A percentile compares a stretch with the other conserved stretches of the same genome.
phyloP scores from a whole-genome alignment of 2,329 filamentous ascomycete species.

The Ophiostoma ulmi region DNA sequence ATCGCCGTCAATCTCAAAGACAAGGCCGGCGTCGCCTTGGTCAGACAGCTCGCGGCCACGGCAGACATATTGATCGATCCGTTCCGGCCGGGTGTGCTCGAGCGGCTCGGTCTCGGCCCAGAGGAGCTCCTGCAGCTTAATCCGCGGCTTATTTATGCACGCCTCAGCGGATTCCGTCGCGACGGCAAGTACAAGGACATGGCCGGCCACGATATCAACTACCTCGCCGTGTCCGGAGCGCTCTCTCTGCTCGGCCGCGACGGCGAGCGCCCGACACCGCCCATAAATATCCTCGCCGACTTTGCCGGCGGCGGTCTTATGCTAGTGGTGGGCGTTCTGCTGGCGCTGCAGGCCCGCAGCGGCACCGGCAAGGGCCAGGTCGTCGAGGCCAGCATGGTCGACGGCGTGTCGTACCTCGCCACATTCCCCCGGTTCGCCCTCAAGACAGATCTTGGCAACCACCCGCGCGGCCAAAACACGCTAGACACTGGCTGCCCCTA shows the following conservation, averaged over 20 bases:
- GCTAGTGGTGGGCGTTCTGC: constrained; percentile 73
- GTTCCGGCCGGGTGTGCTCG: constrained; percentile 84
- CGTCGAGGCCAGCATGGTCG: constrained; percentile 95
- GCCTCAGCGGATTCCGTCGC: constrained; percentile 84
- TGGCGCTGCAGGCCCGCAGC: constrained; percentile 67
- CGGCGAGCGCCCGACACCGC: constrained; percentile 67
- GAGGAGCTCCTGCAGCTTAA: constrained; percentile 62
- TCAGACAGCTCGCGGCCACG: constrained; percentile 57
- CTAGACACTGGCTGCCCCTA: constrained; percentile 82
- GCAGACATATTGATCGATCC: constrained; percentile 87
- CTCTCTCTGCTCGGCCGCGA: constrained; percentile 68
- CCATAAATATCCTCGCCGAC: constrained; percentile 79
- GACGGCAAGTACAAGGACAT: constrained; percentile 81
- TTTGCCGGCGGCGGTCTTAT: constrained; percentile 85
- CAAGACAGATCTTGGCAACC: constrained; percentile 58
- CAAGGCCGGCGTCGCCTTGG: constrained; percentile 54
- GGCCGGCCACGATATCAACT: constrained; percentile 96
- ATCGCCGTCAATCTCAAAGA: constrained; percentile 76
- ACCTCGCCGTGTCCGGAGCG: constrained; percentile 81
- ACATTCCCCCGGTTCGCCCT: constrained; percentile 67
- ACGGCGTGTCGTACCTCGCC: constrained; percentile 74
- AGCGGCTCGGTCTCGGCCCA: constrained; percentile 75
- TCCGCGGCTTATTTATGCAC: constrained; percentile 70
- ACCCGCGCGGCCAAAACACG: constrained; percentile 65
- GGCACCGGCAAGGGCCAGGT: constrained; percentile 70